Percentiles rank a stretch among this genome's conserved stretches.
Conservation (phyloP, 2,329 filamentous ascomycete species). For the Xylaria sp. region DNA sequence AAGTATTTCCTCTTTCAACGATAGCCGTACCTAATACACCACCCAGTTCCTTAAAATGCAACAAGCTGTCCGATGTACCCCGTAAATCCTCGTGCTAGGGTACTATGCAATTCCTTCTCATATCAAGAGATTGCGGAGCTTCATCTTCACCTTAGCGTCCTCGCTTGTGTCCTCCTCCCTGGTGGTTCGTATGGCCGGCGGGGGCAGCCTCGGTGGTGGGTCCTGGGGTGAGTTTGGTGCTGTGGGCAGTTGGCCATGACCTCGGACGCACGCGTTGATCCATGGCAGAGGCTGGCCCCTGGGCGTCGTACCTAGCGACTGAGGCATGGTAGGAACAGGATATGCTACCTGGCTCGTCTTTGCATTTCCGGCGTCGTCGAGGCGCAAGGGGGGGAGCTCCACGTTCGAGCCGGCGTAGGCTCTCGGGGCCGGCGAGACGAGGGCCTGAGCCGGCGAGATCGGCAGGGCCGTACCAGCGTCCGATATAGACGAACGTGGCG, state of each 20-base stretch:
- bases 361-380: conserved; percentile 16
- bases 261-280: conserved; percentile 34
- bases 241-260: conserved; percentile 34
- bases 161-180: background rate
- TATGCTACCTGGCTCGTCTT: background rate
- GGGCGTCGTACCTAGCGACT: background rate
- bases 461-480: conserved; percentile 68
- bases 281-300: conserved; percentile 24
- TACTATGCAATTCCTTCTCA: background rate
- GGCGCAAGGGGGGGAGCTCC: conserved; percentile 43
- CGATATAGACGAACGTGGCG: conserved; percentile 70
- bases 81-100: background rate
- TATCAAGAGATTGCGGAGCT: conserved; percentile 7
- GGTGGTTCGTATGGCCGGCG: background rate
- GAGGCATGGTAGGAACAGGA: background rate
- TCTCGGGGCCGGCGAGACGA: conserved; percentile 50
- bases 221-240: conserved; percentile 40
- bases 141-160: conserved; percentile 14
- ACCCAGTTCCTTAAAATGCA: too few species aligned
- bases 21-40: too few species aligned
- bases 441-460: conserved; percentile 47
- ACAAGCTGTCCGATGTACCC: too few species aligned
- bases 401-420: conserved; percentile 42
- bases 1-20: too few species aligned
- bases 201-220: conserved; percentile 3